A percentile compares a stretch with the other conserved stretches of the same genome.
Conservation (phyloP, 768 basidiomycete species). For the Pleurotus citrinopileatus region DNA sequence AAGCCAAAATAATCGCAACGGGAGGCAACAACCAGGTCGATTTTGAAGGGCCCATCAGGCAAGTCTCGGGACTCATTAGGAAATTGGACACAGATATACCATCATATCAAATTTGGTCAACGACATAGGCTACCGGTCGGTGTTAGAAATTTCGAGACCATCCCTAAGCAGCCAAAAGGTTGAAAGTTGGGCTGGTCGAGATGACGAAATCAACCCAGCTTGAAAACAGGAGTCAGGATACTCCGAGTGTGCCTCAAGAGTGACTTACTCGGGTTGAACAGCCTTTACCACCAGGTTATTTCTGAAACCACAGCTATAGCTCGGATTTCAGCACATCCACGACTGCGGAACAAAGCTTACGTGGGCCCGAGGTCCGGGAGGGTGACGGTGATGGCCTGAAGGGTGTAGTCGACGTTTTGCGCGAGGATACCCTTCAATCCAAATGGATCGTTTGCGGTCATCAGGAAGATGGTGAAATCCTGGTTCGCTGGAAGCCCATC, state of each 20-base stretch:
- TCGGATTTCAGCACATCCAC: not conserved
- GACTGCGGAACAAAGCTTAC: not conserved
- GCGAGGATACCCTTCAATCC: not conserved
- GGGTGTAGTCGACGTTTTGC: conserved; percentile 1
- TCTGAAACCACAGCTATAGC: not conserved
- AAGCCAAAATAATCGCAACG: no score
- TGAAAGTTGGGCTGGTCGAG: not conserved
- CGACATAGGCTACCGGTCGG: no score
- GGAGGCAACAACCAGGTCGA: no score
- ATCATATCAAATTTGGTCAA: no score
- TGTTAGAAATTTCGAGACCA: not conserved
- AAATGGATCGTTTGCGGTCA: not conserved
- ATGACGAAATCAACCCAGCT: conserved; percentile 8
- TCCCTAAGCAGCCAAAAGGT: not conserved
- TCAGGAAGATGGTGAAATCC: conserved; percentile 3
- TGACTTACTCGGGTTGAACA: not conserved
- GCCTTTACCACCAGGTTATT: conserved; percentile 5
- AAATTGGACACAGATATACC: no score
- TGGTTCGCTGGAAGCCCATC: conserved; percentile 1
- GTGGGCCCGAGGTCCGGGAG: not conserved
- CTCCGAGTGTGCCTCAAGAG: not conserved
- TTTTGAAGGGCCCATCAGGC: no score
- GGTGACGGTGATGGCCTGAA: conserved; percentile 1
- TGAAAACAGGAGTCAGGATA: no score
- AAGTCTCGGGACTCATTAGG: no score